Evolutionary conservation across 148 eudicot species (phyloP).

Genomic region (Rhododendron kiyosumense): DNA sequence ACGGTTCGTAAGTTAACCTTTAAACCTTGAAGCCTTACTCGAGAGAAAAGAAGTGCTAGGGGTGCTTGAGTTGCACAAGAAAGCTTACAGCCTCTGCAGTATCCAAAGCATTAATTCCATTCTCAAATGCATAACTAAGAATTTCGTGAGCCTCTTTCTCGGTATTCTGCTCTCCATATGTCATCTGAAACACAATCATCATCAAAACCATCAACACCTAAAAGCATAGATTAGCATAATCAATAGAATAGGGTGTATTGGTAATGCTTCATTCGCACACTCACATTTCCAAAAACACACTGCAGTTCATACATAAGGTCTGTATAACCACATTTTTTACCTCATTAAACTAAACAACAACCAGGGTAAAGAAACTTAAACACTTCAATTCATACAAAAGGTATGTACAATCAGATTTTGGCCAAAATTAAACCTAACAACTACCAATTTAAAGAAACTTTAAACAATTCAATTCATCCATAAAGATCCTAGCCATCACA

Average conservation of each 20-base stretch:
- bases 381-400: not conserved
- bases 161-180: constrained; percentile 91
- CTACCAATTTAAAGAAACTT: not conserved
- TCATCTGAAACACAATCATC: constrained; percentile 57
- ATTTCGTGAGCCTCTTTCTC: constrained; percentile 94
- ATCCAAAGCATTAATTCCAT: constrained; percentile 76
- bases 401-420: too few species aligned
- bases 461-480: not conserved
- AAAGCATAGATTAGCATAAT: not conserved
- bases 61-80: constrained; percentile 5
- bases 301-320: not conserved
- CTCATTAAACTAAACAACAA: not conserved
- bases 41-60: not conserved
- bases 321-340: not conserved
- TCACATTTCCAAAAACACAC: not conserved
- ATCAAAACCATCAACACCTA: constrained; percentile 7
- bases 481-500: not conserved
- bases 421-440: not conserved
- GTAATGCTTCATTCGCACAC: not conserved
- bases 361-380: not conserved
- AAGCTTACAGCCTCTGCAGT: constrained; percentile 81
- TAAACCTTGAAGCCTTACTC: not conserved
- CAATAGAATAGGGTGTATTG: not conserved
- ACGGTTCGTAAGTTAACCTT: not conserved
- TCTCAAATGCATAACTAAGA: constrained; percentile 76